Evolutionary conservation across 192 early-diverging fungal species (phyloP).

Genomic region (Ambispora gerdemannii): DNA sequence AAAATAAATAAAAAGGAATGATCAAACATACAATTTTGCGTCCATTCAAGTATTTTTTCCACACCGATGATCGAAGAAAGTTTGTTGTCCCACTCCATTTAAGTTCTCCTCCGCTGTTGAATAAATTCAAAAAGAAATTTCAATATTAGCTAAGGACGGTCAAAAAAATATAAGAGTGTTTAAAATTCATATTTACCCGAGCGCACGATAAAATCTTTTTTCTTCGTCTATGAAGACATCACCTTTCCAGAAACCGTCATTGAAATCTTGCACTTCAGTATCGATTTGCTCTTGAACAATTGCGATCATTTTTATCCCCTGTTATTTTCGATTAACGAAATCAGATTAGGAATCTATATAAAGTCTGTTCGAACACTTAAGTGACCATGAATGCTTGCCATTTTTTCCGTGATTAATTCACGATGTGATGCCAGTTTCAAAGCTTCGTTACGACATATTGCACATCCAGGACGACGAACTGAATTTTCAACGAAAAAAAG

Average conservation of each 20-base stretch:
- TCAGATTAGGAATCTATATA: background rate
- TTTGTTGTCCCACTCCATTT: conserved; percentile 33
- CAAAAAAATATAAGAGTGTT: too few species aligned
- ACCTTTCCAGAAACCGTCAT: conserved; percentile 45
- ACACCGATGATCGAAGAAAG: conserved; percentile 35
- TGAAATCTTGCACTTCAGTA: conserved; percentile 39
- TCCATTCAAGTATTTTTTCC: conserved; percentile 29
- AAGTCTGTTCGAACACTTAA: background rate
- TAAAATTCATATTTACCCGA: conserved; percentile 45
- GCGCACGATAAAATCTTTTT: conserved; percentile 40
- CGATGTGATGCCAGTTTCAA: conserved; percentile 33
- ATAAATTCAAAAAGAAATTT: conserved; percentile 2
- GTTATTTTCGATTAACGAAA: background rate
- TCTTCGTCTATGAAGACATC: conserved; percentile 41
- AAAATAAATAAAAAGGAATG: background rate
- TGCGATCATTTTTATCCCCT: conserved; percentile 48
- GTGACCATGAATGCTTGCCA: conserved; percentile 23
- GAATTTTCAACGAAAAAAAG: background rate
- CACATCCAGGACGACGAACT: conserved; percentile 50
- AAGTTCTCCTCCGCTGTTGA: conserved; percentile 35
- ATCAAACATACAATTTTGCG: conserved; percentile 12
- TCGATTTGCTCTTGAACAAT: conserved; percentile 47
- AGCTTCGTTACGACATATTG: conserved; percentile 50
- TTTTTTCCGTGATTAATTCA: conserved; percentile 32
- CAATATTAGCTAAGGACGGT: too few species aligned